These are phyloP conservation scores for Oryza glaberrima DNA, from an alignment of 176 grass and related monocot genomes.

Conservation along the genomic window DNA sequence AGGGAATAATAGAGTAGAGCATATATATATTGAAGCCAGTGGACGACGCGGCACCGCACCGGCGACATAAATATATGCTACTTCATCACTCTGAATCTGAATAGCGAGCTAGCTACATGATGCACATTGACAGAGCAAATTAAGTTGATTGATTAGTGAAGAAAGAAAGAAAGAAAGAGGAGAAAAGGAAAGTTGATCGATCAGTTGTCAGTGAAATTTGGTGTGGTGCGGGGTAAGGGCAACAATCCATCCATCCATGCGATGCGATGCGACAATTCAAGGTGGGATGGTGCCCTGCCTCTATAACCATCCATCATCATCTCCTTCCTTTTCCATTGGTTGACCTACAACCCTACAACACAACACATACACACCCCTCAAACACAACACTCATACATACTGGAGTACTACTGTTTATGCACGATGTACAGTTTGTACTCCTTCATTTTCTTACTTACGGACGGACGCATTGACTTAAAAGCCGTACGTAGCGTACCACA, in stretches of 20 bases:
- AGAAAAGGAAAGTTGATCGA: not conserved
- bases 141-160: not conserved
- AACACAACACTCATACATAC: too few relatives aligned
- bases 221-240: not conserved
- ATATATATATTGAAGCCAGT: too few relatives aligned
- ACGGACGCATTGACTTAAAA: not conserved
- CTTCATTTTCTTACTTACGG: not conserved
- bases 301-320: not conserved
- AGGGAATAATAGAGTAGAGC: too few relatives aligned
- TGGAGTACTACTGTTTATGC: not conserved
- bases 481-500: not conserved
- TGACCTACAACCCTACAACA: not conserved
- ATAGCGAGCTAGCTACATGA: too few relatives aligned
- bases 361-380: too few relatives aligned
- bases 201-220: not conserved
- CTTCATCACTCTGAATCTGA: too few relatives aligned
- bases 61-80: too few relatives aligned
- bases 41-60: too few relatives aligned
- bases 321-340: not conserved
- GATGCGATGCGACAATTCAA: not conserved
- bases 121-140: too few relatives aligned
- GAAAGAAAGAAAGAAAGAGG: not conserved
- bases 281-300: not conserved
- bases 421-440: not conserved
- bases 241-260: not conserved